Evolutionary conservation across 257 asterid species (phyloP).

Genomic region (Primulina tabacum): DNA sequence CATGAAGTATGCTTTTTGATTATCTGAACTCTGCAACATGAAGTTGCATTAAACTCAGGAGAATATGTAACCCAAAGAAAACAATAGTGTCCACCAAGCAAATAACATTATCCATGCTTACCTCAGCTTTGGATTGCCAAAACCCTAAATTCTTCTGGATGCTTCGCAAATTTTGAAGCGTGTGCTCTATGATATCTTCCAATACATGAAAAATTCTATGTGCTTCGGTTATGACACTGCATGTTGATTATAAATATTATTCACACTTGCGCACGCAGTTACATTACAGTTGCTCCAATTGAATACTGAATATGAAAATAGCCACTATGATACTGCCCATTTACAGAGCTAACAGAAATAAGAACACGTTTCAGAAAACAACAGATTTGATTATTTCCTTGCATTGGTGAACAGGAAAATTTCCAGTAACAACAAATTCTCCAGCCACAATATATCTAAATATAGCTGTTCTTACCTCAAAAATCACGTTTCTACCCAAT

Average conservation of each 20-base stretch:
- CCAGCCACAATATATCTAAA: not conserved
- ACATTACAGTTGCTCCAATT: conserved; percentile 6
- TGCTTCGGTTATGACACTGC: conserved; percentile 58
- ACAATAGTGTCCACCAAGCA: conserved; percentile 18
- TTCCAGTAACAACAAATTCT: conserved; percentile 1
- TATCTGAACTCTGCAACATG: conserved; percentile 65
- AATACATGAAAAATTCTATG: conserved; percentile 47
- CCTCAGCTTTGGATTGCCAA: conserved; percentile 92
- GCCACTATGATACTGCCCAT: conserved; percentile 2
- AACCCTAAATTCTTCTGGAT: conserved; percentile 76
- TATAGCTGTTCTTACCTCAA: not conserved
- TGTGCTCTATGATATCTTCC: conserved; percentile 75
- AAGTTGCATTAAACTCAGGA: conserved; percentile 16
- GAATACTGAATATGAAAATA: conserved; percentile 3
- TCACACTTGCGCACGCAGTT: conserved; percentile 11
- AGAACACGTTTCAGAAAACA: not conserved
- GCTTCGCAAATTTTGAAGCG: conserved; percentile 66
- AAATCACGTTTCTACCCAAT: conserved; percentile 7
- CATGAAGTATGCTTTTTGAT: conserved; percentile 82
- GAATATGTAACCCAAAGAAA: conserved; percentile 11
- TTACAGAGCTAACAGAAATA: conserved; percentile 1
- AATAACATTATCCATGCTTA: conserved; percentile 34
- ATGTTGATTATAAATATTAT: conserved; percentile 25
- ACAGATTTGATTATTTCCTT: not conserved
- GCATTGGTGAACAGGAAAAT: not conserved